Conservation (phyloP, 148 eudicot species). For the Beta vulgaris region DNA sequence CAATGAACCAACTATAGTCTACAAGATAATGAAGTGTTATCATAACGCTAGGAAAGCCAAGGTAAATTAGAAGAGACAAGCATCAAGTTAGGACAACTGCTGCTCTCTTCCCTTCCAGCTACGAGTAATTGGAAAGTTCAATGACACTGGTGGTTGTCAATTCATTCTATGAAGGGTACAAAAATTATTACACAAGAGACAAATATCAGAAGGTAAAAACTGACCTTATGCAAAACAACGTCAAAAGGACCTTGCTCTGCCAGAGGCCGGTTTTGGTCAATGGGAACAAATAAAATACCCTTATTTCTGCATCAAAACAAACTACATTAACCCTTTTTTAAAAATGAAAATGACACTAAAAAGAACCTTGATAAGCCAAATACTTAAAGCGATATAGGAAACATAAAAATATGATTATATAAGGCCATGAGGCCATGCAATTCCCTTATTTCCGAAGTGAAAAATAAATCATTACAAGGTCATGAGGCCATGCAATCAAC, state of each 20-base stretch:
- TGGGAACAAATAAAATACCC: constrained; percentile 59
- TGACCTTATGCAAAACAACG: constrained; percentile 62
- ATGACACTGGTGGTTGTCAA: neutral
- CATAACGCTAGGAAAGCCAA: neutral
- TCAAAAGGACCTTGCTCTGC: constrained; percentile 79
- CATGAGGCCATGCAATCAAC: neutral
- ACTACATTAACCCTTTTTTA: neutral
- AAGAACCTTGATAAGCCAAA: neutral
- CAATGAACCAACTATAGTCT: neutral
- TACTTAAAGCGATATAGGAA: neutral
- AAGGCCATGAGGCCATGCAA: neutral
- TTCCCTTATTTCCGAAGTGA: no score
- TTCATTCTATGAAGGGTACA: neutral
- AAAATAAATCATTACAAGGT: no score
- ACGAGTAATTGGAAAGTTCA: neutral
- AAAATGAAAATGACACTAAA: neutral
- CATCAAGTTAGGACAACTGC: neutral
- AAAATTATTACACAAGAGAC: neutral
- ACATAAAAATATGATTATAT: neutral
- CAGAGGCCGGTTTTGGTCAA: constrained; percentile 51
- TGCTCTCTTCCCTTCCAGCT: constrained; percentile 11
- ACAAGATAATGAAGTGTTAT: neutral
- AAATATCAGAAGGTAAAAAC: constrained; percentile 12
- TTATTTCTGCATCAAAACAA: constrained; percentile 43
- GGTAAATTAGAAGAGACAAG: neutral